Conservation (phyloP, 2,329 filamentous ascomycete genomes). For the Cyanodermella asteris region DNA sequence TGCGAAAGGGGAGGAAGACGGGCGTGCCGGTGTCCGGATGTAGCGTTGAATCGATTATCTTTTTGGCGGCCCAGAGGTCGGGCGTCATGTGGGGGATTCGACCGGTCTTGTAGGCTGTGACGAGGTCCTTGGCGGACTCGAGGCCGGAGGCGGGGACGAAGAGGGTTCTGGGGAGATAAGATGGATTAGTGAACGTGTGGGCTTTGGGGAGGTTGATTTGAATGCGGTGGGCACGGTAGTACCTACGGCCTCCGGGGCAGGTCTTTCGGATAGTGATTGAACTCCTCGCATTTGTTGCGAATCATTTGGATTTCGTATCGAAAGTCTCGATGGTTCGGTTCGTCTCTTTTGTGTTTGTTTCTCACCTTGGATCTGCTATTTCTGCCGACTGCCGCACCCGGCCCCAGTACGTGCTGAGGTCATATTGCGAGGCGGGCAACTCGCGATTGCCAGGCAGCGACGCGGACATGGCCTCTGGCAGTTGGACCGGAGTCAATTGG, state of each 20-base stretch:
- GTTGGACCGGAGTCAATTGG: background rate
- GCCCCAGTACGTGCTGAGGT: slow-evolving; percentile 85
- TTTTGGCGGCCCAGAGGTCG: slow-evolving; percentile 87
- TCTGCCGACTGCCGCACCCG: slow-evolving; percentile 75
- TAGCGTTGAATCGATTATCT: slow-evolving; percentile 86
- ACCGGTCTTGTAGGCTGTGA: slow-evolving; percentile 73
- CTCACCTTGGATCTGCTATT: slow-evolving; percentile 89
- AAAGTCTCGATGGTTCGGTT: too few species aligned
- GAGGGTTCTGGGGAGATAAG: slow-evolving; percentile 44
- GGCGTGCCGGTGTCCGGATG: slow-evolving; percentile 94
- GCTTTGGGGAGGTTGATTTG: background rate
- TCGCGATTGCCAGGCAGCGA: slow-evolving; percentile 49
- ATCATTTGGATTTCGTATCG: too few species aligned
- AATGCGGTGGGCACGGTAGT: slow-evolving; percentile 1
- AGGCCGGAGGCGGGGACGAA: slow-evolving; percentile 58
- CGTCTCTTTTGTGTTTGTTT: too few species aligned
- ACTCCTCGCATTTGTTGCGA: too few species aligned
- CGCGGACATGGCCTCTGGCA: slow-evolving; percentile 28
- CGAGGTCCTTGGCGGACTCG: slow-evolving; percentile 62
- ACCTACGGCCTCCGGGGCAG: slow-evolving; percentile 7
- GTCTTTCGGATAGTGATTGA: background rate
- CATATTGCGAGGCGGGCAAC: slow-evolving; percentile 76
- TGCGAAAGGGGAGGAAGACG: slow-evolving; percentile 85
- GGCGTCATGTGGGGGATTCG: slow-evolving; percentile 61
- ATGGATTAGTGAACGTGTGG: too few species aligned